Percentiles rank a stretch among this genome's conserved stretches.
Evolutionary conservation across 352 stramenopile genomes (phyloP).

Genomic region (Globisporangium echinulatum): DNA sequence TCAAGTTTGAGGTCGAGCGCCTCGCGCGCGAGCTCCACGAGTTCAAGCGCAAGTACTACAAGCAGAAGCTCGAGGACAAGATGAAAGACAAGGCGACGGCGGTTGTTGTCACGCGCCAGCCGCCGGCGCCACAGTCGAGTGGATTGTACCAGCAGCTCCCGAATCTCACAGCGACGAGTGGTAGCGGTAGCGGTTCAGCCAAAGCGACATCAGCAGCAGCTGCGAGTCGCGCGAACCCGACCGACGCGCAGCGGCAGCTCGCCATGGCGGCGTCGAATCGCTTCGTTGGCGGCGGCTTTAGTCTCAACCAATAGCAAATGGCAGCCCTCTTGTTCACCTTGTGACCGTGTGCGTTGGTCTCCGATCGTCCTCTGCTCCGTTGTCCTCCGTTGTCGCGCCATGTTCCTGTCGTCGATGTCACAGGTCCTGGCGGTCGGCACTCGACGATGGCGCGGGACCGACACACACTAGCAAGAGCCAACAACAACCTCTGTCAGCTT

Average conservation of each 20-base stretch:
- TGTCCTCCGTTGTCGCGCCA: too few relatives aligned
- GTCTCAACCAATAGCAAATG: constrained; percentile 79
- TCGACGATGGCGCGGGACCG: not conserved
- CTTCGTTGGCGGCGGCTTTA: constrained; percentile 91
- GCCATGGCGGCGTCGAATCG: constrained; percentile 82
- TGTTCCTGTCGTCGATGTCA: not conserved
- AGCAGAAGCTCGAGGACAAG: constrained; percentile 87
- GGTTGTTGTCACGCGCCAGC: constrained; percentile 23
- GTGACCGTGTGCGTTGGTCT: not conserved
- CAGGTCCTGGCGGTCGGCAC: not conserved
- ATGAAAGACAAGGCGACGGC: constrained; percentile 56
- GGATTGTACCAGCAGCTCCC: constrained; percentile 18
- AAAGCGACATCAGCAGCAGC: not conserved
- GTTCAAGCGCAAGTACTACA: constrained; percentile 95
- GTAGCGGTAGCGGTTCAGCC: not conserved
- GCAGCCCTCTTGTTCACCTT: not conserved
- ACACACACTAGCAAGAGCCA: not conserved
- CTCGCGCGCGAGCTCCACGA: constrained; percentile 90
- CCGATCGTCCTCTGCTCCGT: too few relatives aligned
- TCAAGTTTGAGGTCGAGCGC: constrained; percentile 94
- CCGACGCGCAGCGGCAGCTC: constrained; percentile 79
- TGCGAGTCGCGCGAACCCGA: constrained; percentile 24
- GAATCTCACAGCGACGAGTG: constrained; percentile 17
- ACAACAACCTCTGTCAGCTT: not conserved
- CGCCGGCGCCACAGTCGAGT: constrained; percentile 1